Conservation (phyloP, 2,329 filamentous ascomycete species). For the Xylariaceae sp. region DNA sequence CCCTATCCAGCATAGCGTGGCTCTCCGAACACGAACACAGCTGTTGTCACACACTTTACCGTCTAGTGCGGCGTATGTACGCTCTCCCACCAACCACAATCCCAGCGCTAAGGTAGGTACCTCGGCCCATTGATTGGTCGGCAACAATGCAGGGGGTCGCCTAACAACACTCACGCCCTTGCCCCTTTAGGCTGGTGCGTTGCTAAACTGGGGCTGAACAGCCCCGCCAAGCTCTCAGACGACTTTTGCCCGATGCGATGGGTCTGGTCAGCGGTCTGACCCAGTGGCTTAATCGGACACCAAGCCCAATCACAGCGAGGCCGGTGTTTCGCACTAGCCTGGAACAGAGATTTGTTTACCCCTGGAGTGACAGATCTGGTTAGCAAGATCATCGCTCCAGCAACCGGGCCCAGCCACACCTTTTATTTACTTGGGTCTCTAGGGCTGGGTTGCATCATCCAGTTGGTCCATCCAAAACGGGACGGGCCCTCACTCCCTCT, state of each 20-base stretch:
- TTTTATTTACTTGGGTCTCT: slow-evolving; percentile 26
- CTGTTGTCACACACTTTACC: too few species aligned
- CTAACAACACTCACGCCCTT: neutral
- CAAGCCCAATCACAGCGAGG: neutral
- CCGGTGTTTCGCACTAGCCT: neutral
- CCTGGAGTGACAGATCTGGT: slow-evolving; percentile 12
- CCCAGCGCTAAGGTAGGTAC: neutral
- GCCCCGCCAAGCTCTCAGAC: neutral
- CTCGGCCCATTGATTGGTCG: neutral
- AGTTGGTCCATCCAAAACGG: slow-evolving; percentile 16
- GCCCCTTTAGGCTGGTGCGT: neutral
- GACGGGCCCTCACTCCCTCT: slow-evolving; percentile 8
- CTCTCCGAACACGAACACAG: too few species aligned
- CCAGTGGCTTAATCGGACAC: neutral
- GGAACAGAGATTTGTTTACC: slow-evolving; percentile 1
- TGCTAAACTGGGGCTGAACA: neutral
- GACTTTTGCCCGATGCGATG: neutral
- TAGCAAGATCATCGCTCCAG: slow-evolving; percentile 23
- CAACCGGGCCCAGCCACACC: slow-evolving; percentile 31
- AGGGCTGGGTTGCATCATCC: slow-evolving; percentile 17
- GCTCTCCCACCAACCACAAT: too few species aligned
- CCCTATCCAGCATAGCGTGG: too few species aligned
- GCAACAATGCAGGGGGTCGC: neutral
- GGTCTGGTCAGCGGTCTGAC: neutral
- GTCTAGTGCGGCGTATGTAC: too few species aligned